Base-by-base conservation (phyloP, 1,284 basidiomycete genomes). In the Coriolopsis trogii region DNA sequence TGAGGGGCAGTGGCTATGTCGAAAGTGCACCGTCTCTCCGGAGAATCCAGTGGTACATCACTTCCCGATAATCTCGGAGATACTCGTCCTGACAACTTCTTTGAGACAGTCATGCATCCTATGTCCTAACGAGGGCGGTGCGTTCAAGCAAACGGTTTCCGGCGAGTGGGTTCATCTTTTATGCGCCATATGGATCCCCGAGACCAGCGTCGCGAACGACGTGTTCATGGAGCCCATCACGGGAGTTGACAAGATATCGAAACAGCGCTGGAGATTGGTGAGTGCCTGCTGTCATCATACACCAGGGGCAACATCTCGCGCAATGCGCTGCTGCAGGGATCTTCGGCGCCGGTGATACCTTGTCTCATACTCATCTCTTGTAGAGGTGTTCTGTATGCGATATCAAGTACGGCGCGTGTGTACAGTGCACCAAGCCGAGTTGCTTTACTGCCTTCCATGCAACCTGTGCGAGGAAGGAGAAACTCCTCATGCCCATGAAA, bases 151-250 rank as follows among this genome's bases (percentile, higher is more conserved):
- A 73, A 98, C 97, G 0, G 83, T 86, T 0, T 82, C 87, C 20
- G 94, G 93, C 0, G 90, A 95, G 56, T 99, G 97, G 97, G 91
- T 94, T 0, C 97, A 99, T 69, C 75, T 99, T 0, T 79, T 99
- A 1, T 99, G 97, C 65, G 95, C 96, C 3, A 97, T 99, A 59
- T 99, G 95, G 93, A 89, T 98, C 4, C 95, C 97, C 0, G 97
- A 99, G 69, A 94, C 94, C 7, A 85, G 89, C 33, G 93, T 98
- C 5, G 89, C 89, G 28, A 99, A 99, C 68, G 88, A 95, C 6
- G 90, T 95, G 9, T 98, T 98, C 70, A 99, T 99, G 96, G 97
- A 99, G 64, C 97, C 97, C 9, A 89, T 99, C 40, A 93, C 94
- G 24, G 93, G 93, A 20, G 81, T 95, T 0, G 92, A 98, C 40